Percentiles rank a stretch among this genome's conserved stretches.
Evolutionary conservation across 441 rosid species (phyloP).

Genomic region (Kokia cookei): DNA sequence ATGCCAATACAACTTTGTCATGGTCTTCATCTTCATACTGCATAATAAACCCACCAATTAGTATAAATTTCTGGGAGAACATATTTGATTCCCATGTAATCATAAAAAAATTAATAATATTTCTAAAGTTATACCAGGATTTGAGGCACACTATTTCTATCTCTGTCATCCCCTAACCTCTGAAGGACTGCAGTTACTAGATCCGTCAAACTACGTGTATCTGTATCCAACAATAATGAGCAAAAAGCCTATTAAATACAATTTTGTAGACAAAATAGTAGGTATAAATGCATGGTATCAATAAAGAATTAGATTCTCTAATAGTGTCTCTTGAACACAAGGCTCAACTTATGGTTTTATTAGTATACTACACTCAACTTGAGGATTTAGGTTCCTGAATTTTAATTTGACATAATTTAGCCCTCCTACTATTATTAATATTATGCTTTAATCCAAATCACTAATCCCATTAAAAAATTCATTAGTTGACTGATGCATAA

Average conservation of each 20-base stretch:
- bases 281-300: neutral
- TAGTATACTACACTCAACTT: neutral
- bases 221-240: slow-evolving; percentile 31
- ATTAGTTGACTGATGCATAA: no score
- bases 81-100: neutral
- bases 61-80: neutral
- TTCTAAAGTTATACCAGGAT: slow-evolving; percentile 53
- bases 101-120: neutral
- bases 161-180: slow-evolving; percentile 80
- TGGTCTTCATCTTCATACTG: slow-evolving; percentile 97
- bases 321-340: neutral
- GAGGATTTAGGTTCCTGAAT: neutral
- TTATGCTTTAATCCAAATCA: neutral
- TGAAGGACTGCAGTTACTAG: slow-evolving; percentile 76
- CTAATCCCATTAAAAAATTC: neutral
- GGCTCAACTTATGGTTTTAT: neutral
- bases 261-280: neutral
- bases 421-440: neutral
- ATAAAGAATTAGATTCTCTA: neutral
- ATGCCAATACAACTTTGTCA: slow-evolving; percentile 85
- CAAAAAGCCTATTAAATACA: slow-evolving; percentile 11
- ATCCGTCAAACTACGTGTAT: slow-evolving; percentile 71
- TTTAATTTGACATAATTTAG: neutral
- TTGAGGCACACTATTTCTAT: slow-evolving; percentile 71
- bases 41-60: slow-evolving; percentile 13